phyloP scores from a whole-genome alignment of 2,329 filamentous ascomycete genomes.

The Penicillium janthinellum region DNA sequence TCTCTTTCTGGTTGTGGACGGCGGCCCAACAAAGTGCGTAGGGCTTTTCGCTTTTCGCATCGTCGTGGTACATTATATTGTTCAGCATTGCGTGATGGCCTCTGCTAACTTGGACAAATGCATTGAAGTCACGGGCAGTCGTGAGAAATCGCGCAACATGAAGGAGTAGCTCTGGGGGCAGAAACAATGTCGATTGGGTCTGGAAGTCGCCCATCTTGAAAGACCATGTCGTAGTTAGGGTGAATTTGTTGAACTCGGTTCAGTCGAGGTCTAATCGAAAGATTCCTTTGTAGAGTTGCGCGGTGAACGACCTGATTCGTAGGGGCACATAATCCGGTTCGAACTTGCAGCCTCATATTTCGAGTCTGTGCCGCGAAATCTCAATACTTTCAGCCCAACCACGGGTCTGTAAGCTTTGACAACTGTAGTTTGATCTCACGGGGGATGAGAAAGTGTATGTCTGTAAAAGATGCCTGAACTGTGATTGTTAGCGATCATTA shows the following conservation, averaged over 20 bases:
- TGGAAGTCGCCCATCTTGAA: not conserved
- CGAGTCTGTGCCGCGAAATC: not conserved
- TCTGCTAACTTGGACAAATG: slow-evolving; percentile 17
- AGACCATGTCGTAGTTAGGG: not conserved
- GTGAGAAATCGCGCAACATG: slow-evolving; percentile 17
- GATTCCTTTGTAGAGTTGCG: not conserved
- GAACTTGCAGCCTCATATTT: not conserved
- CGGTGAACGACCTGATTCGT: not conserved
- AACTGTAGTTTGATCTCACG: too few species aligned
- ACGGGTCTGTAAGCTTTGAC: too few species aligned
- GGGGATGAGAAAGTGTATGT: not conserved
- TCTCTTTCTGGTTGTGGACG: slow-evolving; percentile 10
- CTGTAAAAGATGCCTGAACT: not conserved
- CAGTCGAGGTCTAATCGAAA: not conserved
- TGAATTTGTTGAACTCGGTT: not conserved
- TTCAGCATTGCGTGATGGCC: slow-evolving; percentile 19
- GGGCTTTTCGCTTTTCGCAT: slow-evolving; percentile 8
- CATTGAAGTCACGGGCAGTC: slow-evolving; percentile 7
- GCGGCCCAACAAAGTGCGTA: slow-evolving; percentile 27
- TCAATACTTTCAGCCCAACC: too few species aligned
- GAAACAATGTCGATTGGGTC: not conserved
- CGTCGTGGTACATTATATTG: slow-evolving; percentile 19
- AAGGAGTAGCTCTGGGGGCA: slow-evolving; percentile 21
- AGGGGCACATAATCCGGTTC: not conserved
- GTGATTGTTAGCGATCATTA: not conserved